These are phyloP conservation scores for Usnea hakonensis DNA, from an alignment of 495 filamentous ascomycete genomes.

Conservation along the genomic window DNA sequence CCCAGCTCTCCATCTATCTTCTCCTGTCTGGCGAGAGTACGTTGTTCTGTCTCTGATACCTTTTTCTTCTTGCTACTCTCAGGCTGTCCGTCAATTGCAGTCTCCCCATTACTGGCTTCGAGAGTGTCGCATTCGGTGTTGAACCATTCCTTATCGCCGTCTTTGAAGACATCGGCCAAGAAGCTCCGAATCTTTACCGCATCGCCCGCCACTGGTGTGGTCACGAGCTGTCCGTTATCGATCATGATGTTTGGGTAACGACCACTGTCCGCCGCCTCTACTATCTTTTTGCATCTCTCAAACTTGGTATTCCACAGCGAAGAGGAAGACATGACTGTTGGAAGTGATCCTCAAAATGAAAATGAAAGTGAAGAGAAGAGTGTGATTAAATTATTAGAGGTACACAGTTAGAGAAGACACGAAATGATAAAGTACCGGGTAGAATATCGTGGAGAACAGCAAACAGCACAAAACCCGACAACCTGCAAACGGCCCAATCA, in stretches of 20 bases:
- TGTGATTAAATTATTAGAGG: too few relatives aligned
- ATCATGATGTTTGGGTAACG: not conserved
- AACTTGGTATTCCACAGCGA: not conserved
- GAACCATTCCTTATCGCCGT: not conserved
- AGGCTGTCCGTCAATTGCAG: not conserved
- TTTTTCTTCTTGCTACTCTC: not conserved
- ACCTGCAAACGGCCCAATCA: too few relatives aligned
- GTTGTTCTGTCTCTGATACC: not conserved
- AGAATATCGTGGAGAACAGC: too few relatives aligned
- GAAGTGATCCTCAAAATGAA: not conserved
- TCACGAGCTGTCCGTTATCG: not conserved
- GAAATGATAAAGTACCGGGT: too few relatives aligned
- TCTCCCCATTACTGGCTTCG: not conserved
- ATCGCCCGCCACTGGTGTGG: not conserved
- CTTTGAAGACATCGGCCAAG: not conserved
- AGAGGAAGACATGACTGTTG: not conserved
- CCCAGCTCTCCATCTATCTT: not conserved
- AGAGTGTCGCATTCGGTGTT: not conserved
- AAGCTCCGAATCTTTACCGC: not conserved
- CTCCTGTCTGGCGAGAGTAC: not conserved
- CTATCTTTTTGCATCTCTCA: not conserved
- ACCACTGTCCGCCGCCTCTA: not conserved
- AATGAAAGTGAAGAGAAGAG: not conserved
- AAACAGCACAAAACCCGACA: too few relatives aligned
- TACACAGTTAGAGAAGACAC: too few relatives aligned